Evolutionary conservation across 176 grass and related monocot genomes (phyloP).

Genomic region (Oryza australiensis): DNA sequence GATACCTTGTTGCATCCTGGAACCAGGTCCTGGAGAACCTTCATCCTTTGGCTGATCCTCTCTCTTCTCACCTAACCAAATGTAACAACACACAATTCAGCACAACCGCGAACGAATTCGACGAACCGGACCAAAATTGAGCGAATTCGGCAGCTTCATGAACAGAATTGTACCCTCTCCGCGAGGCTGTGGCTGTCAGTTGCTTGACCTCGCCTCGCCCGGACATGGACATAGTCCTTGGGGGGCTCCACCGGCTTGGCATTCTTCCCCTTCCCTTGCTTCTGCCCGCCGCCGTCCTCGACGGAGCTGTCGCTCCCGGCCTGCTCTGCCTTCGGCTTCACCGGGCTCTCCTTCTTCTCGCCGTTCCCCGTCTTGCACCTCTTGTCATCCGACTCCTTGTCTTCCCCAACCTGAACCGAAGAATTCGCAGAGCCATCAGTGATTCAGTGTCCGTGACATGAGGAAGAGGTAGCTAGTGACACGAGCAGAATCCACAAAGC

Average conservation of each 20-base stretch:
- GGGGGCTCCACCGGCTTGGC: slow-evolving; percentile 64
- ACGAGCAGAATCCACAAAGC: not conserved
- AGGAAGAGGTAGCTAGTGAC: not conserved
- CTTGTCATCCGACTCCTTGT: slow-evolving; percentile 48
- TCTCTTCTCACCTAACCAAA: slow-evolving; percentile 81
- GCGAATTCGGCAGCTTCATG: not conserved
- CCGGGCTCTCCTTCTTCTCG: slow-evolving; percentile 22
- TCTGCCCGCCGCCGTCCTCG: slow-evolving; percentile 53
- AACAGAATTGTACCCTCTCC: slow-evolving; percentile 68
- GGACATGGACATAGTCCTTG: slow-evolving; percentile 96
- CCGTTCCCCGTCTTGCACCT: slow-evolving; percentile 42
- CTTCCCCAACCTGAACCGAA: slow-evolving; percentile 51
- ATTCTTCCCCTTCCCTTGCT: slow-evolving; percentile 61
- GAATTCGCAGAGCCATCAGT: slow-evolving; percentile 4
- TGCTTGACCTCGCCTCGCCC: slow-evolving; percentile 91
- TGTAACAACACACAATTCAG: not conserved
- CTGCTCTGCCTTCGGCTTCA: slow-evolving; percentile 58
- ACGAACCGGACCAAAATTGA: not conserved
- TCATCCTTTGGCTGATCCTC: slow-evolving; percentile 93
- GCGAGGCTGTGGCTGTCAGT: slow-evolving; percentile 97
- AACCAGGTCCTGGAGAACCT: slow-evolving; percentile 82
- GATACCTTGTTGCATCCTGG: slow-evolving; percentile 92
- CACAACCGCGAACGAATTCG: not conserved
- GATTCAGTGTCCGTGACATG: not conserved
- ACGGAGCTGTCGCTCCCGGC: slow-evolving; percentile 52